Base-by-base conservation (phyloP, 106 monocot genomes). In the Dendrobium huoshanense region DNA sequence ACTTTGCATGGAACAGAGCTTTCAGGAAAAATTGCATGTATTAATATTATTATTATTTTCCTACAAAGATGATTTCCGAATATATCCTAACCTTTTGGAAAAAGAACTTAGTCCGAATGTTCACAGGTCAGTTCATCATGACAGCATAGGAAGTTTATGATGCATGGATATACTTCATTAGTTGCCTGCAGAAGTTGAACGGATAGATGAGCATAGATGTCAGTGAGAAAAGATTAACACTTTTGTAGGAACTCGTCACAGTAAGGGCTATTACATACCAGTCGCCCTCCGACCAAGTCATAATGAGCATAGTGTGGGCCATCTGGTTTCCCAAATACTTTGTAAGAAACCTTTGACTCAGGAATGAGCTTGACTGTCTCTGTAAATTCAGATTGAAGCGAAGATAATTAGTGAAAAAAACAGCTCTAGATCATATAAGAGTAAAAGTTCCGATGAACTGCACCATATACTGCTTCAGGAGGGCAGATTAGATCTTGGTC, bases 301-400 rank as follows among this genome's bases (percentile, higher is more conserved):
- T 95, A 99, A 72, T 95, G 99, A 82, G 88, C 93, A 89, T 99
- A 99, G 79, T 95, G 99, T 13, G 91, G 99, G 18, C 99, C 99
- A 19, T 67, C 84, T 2, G 85, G 85, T 56, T 91, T 86, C 65
- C 99, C 99, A 82, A 99, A 87, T 5, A 99, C 81, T 78, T 86
- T 89, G 84, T 90, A 95, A 6, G 88, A 86, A 77, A 84, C 88
- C 82, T 86, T 48, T 48, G 83, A 74, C 74, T 77, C 61, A 64
- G 99, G 93, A 77, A 99, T 79, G 75, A 93, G 75, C 58, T 91
- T 91, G 9, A 93, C 93, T 19, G 99, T 99, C 81, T 99, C 99
- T 99, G 91, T 15, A 54, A 41, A 77, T 80, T 41, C 20, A 59
- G 5, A 79, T 4, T 51, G 48, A 82, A 79, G 41, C 4, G 67